Base-by-base conservation (phyloP, 306 rosid genomes). In the Pterocarpus macrocarpus region DNA sequence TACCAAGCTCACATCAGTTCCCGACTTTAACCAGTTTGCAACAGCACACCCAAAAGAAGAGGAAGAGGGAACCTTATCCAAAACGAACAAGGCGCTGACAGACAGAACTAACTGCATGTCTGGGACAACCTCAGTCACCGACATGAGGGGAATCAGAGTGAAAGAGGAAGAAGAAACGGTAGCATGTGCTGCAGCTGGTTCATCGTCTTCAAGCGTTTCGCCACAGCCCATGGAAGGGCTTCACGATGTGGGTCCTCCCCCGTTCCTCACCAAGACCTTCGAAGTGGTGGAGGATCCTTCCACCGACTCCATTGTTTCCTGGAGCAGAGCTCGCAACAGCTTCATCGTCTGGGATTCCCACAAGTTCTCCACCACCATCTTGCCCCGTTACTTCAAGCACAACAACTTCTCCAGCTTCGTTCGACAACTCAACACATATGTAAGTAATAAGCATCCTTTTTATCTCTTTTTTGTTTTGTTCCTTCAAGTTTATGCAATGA, bases 341-440 rank as follows among this genome's bases (percentile, higher is more conserved):
- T 96, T 96, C 89, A 43, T 96, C 55, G 98, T 96, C 2, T 96
- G 99, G 99, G 97, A 93, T 57, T 89, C 91, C 69, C 81, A 84
- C 63, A 80, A 78, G 53, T 92, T 96, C 86, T 93, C 98, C 35
- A 80, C 84, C 30, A n/a, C 83, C 3, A 80, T 96, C 73, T 90
- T 96, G 10, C 98, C 99, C 84, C 94, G 97, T 4, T 90, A 90
- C 90, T 96, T 96, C 84, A 96, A 96, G 77, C 99, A 96, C 85
- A 41, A 79, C 5, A 96, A 93, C 69, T 96, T 96, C 90, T 96
- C 99, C 15, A 96, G 99, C 85, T 96, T 96, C 91, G 81, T 96
- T 69, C 98, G 99, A 33, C 99, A 96, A 80, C 99, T 96, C 80
- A 96, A 96, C 65, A 93, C 99, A 2, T 96, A 96, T 76, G 99